Conservation (phyloP, 176 grass and related monocot genomes). For the Paspalum notatum region DNA sequence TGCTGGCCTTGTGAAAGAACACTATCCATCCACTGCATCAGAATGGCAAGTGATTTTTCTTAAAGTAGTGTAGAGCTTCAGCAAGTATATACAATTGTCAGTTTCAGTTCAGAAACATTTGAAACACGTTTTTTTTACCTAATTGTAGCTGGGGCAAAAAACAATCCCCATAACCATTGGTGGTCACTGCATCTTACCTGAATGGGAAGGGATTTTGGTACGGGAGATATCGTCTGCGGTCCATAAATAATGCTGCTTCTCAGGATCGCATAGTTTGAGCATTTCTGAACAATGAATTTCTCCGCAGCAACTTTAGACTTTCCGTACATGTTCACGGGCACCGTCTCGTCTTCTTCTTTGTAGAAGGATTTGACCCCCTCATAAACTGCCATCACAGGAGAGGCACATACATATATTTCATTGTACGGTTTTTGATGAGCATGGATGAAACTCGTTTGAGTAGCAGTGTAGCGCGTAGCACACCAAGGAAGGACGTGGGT, state of each 20-base stretch:
- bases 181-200: conserved; percentile 49
- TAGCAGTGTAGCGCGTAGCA: not conserved
- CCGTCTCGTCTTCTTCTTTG: conserved; percentile 72
- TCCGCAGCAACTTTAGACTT: conserved; percentile 89
- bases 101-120: conserved; percentile 10
- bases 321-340: conserved; percentile 92
- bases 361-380: conserved; percentile 89
- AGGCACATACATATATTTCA: not conserved
- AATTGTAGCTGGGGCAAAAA: not conserved
- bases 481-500: not conserved
- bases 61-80: not conserved
- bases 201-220: conserved; percentile 86
- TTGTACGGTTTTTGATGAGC: not conserved
- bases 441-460: not conserved
- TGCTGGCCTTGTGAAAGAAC: conserved; percentile 83
- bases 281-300: conserved; percentile 66
- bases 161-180: not conserved
- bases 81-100: not conserved
- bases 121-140: not conserved
- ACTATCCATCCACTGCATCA: conserved; percentile 87
- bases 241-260: conserved; percentile 98
- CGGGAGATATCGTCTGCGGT: conserved; percentile 83
- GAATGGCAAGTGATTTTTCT: conserved; percentile 16
- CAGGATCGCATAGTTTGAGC: conserved; percentile 77
- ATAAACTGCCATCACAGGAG: conserved; percentile 69